Evolutionary conservation across 495 filamentous ascomycete species (phyloP).

Genomic region (Neurospora sp.): DNA sequence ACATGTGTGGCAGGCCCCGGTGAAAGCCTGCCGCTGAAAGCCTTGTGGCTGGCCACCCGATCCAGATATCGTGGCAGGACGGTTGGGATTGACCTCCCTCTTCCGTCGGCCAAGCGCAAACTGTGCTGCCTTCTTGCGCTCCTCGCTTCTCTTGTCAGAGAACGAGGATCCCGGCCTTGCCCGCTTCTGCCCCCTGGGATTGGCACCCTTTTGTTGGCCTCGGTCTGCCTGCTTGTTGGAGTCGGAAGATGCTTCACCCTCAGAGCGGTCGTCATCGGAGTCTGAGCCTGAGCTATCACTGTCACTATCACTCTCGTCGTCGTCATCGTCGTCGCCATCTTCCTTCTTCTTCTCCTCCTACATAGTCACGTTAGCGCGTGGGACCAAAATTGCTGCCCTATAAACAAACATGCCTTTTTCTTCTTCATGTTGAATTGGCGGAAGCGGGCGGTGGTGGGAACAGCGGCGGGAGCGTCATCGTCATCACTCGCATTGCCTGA

Average conservation of each 20-base stretch:
- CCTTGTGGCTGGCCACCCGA: conserved; percentile 14
- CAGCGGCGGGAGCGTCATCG: conserved; percentile 6
- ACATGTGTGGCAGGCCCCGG: conserved; percentile 18
- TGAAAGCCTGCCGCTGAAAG: conserved; percentile 5
- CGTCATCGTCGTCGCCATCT: conserved; percentile 4
- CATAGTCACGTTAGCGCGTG: neutral
- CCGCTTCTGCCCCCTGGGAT: conserved; percentile 8
- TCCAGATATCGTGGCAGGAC: conserved; percentile 39
- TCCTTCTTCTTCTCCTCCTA: conserved; percentile 6
- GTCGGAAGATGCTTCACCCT: conserved; percentile 4
- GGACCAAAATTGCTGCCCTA: neutral
- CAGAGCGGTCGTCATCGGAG: neutral
- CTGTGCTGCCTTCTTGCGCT: conserved; percentile 30
- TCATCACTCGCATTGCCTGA: conserved; percentile 1
- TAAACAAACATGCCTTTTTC: conserved; percentile 18
- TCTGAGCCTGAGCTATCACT: conserved; percentile 5
- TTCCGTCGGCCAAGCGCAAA: conserved; percentile 43
- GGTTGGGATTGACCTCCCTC: conserved; percentile 50
- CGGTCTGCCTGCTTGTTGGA: conserved; percentile 6
- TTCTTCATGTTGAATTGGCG: conserved; percentile 36
- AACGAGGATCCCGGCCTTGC: conserved; percentile 10
- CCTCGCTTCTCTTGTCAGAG: conserved; percentile 24
- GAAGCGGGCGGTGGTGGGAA: conserved; percentile 10
- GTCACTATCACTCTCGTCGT: conserved; percentile 11
- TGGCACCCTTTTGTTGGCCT: conserved; percentile 7